Percentiles rank a stretch among this genome's conserved stretches.
Evolutionary conservation across 2,329 filamentous ascomycete genomes (phyloP).

Genomic region (Nemania sp.): DNA sequence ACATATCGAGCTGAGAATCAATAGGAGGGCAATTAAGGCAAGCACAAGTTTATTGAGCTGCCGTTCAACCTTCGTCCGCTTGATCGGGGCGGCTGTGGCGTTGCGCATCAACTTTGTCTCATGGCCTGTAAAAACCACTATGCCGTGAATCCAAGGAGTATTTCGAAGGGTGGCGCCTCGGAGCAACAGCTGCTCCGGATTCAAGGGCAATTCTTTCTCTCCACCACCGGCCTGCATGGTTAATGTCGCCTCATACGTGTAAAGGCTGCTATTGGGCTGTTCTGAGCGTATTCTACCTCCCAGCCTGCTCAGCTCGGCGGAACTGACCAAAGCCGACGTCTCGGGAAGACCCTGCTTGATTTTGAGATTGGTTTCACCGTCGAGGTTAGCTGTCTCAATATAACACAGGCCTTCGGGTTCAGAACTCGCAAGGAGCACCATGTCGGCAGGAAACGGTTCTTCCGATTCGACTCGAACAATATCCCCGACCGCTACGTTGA

Average conservation of each 20-base stretch:
- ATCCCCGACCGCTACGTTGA: constrained; percentile 90
- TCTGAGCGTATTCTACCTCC: constrained; percentile 89
- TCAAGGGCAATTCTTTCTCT: constrained; percentile 87
- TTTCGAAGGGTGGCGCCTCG: constrained; percentile 93
- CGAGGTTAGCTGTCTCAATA: constrained; percentile 96
- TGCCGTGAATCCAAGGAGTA: constrained; percentile 94
- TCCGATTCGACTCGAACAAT: constrained; percentile 93
- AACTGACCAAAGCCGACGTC: constrained; percentile 83
- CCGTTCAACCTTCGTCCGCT: constrained; percentile 92
- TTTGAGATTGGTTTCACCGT: constrained; percentile 97
- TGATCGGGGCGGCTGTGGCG: constrained; percentile 94
- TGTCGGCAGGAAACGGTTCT: constrained; percentile 89
- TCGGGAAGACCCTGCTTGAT: constrained; percentile 98
- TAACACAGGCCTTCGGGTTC: constrained; percentile 98
- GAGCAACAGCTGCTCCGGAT: constrained; percentile 89
- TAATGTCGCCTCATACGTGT: constrained; percentile 95
- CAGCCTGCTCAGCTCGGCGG: constrained; percentile 80
- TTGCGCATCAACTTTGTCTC: constrained; percentile 99
- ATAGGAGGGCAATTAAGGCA: constrained; percentile 81
- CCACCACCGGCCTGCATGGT: constrained; percentile 88
- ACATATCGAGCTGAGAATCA: constrained; percentile 83
- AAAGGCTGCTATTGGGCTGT: constrained; percentile 96
- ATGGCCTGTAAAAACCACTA: constrained; percentile 96
- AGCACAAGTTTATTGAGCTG: constrained; percentile 94
- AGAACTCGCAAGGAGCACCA: constrained; percentile 90